Evolutionary conservation across 768 basidiomycete genomes (phyloP).

Genomic region (Boletellus sp.): DNA sequence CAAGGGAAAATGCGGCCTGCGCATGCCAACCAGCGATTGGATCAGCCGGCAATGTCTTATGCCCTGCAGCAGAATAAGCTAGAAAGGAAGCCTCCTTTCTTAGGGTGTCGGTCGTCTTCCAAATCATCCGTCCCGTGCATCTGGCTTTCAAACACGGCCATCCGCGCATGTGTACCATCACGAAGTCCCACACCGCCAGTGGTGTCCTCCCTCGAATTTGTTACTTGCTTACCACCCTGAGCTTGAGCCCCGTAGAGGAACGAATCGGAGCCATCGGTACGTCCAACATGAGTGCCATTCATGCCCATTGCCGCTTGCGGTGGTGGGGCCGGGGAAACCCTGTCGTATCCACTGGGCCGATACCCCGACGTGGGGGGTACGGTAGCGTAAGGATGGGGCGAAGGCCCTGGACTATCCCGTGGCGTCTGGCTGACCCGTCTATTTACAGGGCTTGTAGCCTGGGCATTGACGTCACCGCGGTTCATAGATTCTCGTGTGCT

Average conservation of each 20-base stretch:
- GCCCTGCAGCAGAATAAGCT: slow-evolving; percentile 67
- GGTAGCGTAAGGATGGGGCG: slow-evolving; percentile 71
- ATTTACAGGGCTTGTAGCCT: slow-evolving; percentile 62
- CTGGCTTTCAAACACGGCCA: slow-evolving; percentile 69
- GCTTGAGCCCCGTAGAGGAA: slow-evolving; percentile 58
- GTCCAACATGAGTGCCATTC: slow-evolving; percentile 39
- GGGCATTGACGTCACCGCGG: slow-evolving; percentile 52
- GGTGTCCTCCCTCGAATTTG: slow-evolving; percentile 51
- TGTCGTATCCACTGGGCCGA: slow-evolving; percentile 52
- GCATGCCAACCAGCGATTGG: slow-evolving; percentile 19
- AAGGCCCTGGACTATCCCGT: slow-evolving; percentile 44
- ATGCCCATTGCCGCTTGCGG: slow-evolving; percentile 34
- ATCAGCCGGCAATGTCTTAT: slow-evolving; percentile 36
- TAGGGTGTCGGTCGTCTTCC: slow-evolving; percentile 63
- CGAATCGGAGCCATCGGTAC: slow-evolving; percentile 60
- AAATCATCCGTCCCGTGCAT: slow-evolving; percentile 56
- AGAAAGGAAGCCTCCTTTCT: slow-evolving; percentile 60
- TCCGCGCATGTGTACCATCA: slow-evolving; percentile 39
- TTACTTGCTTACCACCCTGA: slow-evolving; percentile 46
- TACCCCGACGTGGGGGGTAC: slow-evolving; percentile 57
- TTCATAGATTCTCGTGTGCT: slow-evolving; percentile 45
- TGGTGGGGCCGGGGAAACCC: slow-evolving; percentile 47
- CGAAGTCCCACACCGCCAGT: slow-evolving; percentile 39
- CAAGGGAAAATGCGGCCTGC: slow-evolving; percentile 28
- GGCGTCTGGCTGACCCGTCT: slow-evolving; percentile 68